A percentile compares a stretch with the other conserved stretches of the same genome.
Conservation (phyloP, 352 stramenopile species). For the Lagenidium giganteum region DNA sequence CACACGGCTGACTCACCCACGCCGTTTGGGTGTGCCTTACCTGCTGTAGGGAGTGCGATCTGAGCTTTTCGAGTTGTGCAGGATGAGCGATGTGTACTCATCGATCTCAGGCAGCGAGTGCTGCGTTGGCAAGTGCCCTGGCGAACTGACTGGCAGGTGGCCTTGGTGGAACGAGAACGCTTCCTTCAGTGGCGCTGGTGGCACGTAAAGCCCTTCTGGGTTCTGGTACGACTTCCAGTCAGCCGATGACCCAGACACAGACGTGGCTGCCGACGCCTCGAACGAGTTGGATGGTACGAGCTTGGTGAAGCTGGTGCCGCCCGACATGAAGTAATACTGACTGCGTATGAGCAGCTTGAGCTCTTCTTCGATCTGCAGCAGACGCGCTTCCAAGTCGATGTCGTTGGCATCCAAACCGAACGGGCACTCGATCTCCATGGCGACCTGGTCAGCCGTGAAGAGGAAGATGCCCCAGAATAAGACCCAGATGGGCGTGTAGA, state of each 20-base stretch:
- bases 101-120: constrained; percentile 69
- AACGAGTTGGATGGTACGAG: too few relatives aligned
- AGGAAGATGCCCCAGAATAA: constrained; percentile 78
- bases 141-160: too few relatives aligned
- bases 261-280: too few relatives aligned
- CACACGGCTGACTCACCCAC: too few relatives aligned
- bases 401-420: constrained; percentile 79
- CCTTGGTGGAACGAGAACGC: constrained; percentile 71
- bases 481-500: constrained; percentile 77
- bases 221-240: too few relatives aligned
- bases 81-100: constrained; percentile 66
- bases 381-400: constrained; percentile 67
- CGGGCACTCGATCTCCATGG: constrained; percentile 80
- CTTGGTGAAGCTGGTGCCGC: constrained; percentile 24
- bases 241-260: too few relatives aligned
- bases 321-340: constrained; percentile 77
- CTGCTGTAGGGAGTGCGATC: too few relatives aligned
- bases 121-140: constrained; percentile 27
- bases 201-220: too few relatives aligned
- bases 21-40: too few relatives aligned
- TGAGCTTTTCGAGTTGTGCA: constrained; percentile 11
- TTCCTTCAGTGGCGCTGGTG: constrained; percentile 16
- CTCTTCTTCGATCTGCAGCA: constrained; percentile 79
- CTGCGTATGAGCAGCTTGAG: constrained; percentile 75
- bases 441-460: constrained; percentile 78